These are phyloP conservation scores for Juglanconis oblonga DNA, from an alignment of 2,329 filamentous ascomycete genomes.

Conservation along the genomic window DNA sequence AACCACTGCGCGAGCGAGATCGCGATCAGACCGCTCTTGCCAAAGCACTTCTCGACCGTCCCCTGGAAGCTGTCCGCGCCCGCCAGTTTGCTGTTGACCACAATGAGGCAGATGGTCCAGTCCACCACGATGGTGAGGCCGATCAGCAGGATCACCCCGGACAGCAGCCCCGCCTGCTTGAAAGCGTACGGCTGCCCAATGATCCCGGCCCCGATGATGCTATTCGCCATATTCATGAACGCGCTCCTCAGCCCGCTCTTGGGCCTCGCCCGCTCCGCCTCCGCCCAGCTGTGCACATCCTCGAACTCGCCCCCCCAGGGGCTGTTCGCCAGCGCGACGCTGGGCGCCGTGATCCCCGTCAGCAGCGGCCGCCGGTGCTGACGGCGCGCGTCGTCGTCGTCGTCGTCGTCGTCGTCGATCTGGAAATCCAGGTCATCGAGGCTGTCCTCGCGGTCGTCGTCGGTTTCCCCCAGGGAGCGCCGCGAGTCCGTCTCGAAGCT, in stretches of 20 bases:
- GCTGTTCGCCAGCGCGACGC: constrained; percentile 64
- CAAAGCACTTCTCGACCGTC: constrained; percentile 94
- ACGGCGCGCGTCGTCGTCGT: constrained; percentile 34
- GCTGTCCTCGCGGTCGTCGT: constrained; percentile 20
- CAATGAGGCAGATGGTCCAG: constrained; percentile 97
- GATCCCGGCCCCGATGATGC: constrained; percentile 80
- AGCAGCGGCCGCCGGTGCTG: constrained; percentile 68
- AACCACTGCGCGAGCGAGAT: constrained; percentile 92
- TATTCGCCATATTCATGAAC: constrained; percentile 99
- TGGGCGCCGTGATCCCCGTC: constrained; percentile 80
- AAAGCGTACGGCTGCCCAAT: constrained; percentile 94
- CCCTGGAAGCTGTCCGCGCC: constrained; percentile 93
- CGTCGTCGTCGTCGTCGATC: constrained; percentile 23
- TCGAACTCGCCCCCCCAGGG: constrained; percentile 35
- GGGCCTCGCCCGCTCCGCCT: constrained; percentile 61
- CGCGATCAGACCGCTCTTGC: constrained; percentile 79
- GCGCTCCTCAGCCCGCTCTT: constrained; percentile 83
- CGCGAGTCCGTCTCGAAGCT: constrained; percentile 12
- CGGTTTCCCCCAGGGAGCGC: constrained; percentile 2
- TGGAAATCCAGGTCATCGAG: constrained; percentile 30
- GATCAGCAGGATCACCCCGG: constrained; percentile 75
- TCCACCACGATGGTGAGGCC: constrained; percentile 81
- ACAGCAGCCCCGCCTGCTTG: constrained; percentile 80
- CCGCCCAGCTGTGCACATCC: constrained; percentile 47
- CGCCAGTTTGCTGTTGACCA: constrained; percentile 95